Base-by-base conservation (phyloP, 441 rosid species). In the Aquilaria agallochum region DNA sequence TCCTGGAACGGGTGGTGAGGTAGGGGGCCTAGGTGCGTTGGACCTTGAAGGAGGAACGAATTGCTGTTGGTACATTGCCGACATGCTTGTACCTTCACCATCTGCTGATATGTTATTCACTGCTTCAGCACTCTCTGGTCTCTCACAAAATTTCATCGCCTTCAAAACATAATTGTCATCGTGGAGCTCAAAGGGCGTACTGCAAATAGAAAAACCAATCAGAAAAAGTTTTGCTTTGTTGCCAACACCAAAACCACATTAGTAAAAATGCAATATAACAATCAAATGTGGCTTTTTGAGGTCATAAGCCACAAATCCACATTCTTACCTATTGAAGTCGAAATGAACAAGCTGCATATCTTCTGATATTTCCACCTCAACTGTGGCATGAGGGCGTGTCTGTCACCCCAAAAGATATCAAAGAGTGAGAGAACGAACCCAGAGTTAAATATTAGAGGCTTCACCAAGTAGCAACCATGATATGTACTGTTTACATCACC, bases 321-420 rank as follows among this genome's bases (percentile, higher is more conserved):
- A 15, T 11, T 51, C 58, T 64, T 71, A 95, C 99, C 95, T 95
- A 74, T 88, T 92, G 73, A 95, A 92, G 80, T 92, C 99, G n/a
- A 95, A 95, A 75, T 95, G 99, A 62, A 95, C 98, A 47, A 95
- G 83, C 88, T 95, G 99, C 99, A 95, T 95, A 73, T 95, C 99
- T 83, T 95, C 99, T 50, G 99, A 95, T 80, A 95, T 92, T 79
- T 95, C 99, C 66, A 95, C 98, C 78, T 95, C 99, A 50, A 95
- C 99, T 32, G 97, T 95, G 47, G 99, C 99, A 68, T 95, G 98
- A 68, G 99, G 99, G 30, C 96, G 94, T 14, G 99, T 95, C 98
- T 95, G 60, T 62, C 53, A 42, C 70, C 67, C 48, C 66, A 63
- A 52, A 63, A n/a, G 14, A 50, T 45, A 65, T 40, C 9, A 6